Evolutionary conservation across 2,329 filamentous ascomycete species (phyloP).

Genomic region (Phaeoacremonium minimum): DNA sequence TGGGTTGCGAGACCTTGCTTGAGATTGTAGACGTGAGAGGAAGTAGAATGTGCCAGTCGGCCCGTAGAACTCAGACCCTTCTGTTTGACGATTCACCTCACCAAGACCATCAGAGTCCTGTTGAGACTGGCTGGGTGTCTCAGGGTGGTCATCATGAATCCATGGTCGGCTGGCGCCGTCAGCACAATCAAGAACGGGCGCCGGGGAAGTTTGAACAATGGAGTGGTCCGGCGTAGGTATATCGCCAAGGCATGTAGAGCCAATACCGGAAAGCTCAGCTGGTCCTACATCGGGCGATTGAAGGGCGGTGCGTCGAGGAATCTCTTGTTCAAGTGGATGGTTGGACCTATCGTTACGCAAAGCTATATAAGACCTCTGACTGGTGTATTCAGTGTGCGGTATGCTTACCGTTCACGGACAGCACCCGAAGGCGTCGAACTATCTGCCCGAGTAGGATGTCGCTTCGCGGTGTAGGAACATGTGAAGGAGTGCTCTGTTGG

Average conservation of each 20-base stretch:
- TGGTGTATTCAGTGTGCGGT: too few species aligned
- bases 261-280: not conserved
- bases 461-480: not conserved
- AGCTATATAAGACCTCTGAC: too few species aligned
- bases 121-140: not conserved
- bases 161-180: not conserved
- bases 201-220: not conserved
- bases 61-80: conserved; percentile 11
- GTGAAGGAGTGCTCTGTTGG: not conserved
- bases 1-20: conserved; percentile 7
- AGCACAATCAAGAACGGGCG: not conserved
- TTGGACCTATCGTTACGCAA: too few species aligned
- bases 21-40: conserved; percentile 7
- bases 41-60: conserved; percentile 11
- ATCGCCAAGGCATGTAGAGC: not conserved
- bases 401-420: not conserved
- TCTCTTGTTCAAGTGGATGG: too few species aligned
- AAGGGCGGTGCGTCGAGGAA: too few species aligned
- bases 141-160: not conserved
- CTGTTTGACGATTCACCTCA: conserved; percentile 9
- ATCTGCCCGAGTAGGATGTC: not conserved
- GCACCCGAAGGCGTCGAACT: not conserved
- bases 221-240: not conserved
- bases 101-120: conserved; percentile 5
- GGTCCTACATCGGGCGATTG: not conserved